phyloP scores from a whole-genome alignment of 164 flowering plant species.

The Liquidambar formosana region DNA sequence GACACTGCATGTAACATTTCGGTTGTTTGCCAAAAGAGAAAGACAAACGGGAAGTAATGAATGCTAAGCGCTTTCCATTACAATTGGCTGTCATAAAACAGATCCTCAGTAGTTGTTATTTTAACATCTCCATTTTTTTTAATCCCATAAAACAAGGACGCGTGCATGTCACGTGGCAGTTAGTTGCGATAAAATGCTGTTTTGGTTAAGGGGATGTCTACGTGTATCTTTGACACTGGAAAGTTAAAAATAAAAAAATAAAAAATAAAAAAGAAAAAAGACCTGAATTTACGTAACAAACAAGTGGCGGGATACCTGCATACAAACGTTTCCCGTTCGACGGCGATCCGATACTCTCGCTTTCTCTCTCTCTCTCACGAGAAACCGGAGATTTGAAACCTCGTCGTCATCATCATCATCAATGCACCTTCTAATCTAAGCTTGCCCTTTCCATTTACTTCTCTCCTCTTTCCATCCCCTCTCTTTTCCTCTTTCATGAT shows the following conservation, averaged over 20 bases:
- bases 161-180: neutral
- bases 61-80: too few relatives aligned
- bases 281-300: neutral
- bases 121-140: too few relatives aligned
- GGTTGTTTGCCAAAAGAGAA: too few relatives aligned
- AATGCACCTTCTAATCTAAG: neutral
- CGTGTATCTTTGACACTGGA: too few relatives aligned
- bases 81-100: too few relatives aligned
- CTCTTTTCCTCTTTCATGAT: neutral
- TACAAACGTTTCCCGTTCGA: conserved; percentile 18
- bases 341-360: conserved; percentile 36
- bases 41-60: too few relatives aligned
- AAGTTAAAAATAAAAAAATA: too few relatives aligned
- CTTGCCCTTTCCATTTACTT: too few relatives aligned
- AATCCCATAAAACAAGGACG: neutral
- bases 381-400: neutral
- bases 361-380: conserved; percentile 14
- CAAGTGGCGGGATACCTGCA: conserved; percentile 28
- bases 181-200: neutral
- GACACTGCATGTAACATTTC: too few relatives aligned
- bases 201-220: neutral
- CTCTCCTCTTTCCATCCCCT: too few relatives aligned
- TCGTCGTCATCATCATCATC: neutral
- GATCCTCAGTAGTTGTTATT: too few relatives aligned
- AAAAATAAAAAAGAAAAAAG: too few relatives aligned